Evolutionary conservation across 1,139 yeast species (phyloP).

Genomic region (Chernovozyma aurita): DNA sequence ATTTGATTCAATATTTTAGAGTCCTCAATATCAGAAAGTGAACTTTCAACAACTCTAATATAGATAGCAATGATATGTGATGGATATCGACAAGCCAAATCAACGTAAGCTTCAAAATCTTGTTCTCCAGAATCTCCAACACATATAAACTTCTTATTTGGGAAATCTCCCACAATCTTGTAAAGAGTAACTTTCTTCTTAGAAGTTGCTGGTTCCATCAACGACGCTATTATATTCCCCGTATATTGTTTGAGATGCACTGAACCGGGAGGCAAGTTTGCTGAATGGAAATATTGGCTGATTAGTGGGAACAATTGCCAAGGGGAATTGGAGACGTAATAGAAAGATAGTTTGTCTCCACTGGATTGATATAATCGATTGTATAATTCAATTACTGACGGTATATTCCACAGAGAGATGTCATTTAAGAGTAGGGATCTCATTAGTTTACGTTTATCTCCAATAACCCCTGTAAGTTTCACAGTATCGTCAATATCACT

Average conservation of each 20-base stretch:
- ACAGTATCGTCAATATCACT: conserved; percentile 95
- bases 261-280: conserved; percentile 68
- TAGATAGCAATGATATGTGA: conserved; percentile 66
- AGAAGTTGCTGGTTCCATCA: conserved; percentile 83
- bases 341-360: conserved; percentile 51
- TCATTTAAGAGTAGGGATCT: conserved; percentile 70
- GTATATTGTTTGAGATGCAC: conserved; percentile 82
- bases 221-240: conserved; percentile 73
- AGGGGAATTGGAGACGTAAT: conserved; percentile 94
- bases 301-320: conserved; percentile 78
- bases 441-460: conserved; percentile 79
- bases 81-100: conserved; percentile 60
- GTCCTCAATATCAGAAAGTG: conserved; percentile 56
- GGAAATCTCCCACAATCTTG: conserved; percentile 69
- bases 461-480: conserved; percentile 83
- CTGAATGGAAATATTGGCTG: conserved; percentile 50
- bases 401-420: conserved; percentile 61
- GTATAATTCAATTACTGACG: conserved; percentile 74
- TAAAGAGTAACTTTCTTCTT: conserved; percentile 66
- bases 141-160: conserved; percentile 69
- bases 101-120: conserved; percentile 87
- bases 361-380: conserved; percentile 27
- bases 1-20: conserved; percentile 1
- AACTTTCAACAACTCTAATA: conserved; percentile 72
- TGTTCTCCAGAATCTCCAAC: conserved; percentile 96